Evolutionary conservation across 768 basidiomycete genomes (phyloP).

Genomic region (Pleurotus sapidus): DNA sequence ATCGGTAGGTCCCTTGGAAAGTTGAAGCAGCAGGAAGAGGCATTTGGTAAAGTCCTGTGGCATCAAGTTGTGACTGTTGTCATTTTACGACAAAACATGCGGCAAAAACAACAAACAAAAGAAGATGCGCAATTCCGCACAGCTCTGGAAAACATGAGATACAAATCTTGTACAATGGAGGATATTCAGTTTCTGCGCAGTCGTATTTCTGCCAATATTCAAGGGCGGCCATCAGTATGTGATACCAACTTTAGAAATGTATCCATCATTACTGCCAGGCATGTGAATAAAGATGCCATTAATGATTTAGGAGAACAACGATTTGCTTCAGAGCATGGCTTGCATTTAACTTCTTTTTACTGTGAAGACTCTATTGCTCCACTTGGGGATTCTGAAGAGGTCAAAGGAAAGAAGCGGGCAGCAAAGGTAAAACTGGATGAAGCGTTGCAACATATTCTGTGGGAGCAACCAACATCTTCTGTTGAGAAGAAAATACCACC

Average conservation of each 20-base stretch:
- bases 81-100: slow-evolving; percentile 30
- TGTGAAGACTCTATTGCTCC: slow-evolving; percentile 13
- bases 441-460: slow-evolving; percentile 14
- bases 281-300: slow-evolving; percentile 26
- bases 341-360: slow-evolving; percentile 22
- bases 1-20: slow-evolving; percentile 5
- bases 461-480: slow-evolving; percentile 15
- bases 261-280: slow-evolving; percentile 29
- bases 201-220: slow-evolving; percentile 11
- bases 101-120: slow-evolving; percentile 17
- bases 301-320: slow-evolving; percentile 23
- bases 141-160: slow-evolving; percentile 27
- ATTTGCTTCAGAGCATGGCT: slow-evolving; percentile 27
- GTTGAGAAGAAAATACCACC: slow-evolving; percentile 20
- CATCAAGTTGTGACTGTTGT: slow-evolving; percentile 29
- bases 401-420: not conserved
- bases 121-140: slow-evolving; percentile 24
- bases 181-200: slow-evolving; percentile 28
- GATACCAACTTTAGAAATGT: slow-evolving; percentile 22
- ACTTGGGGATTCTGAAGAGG: not conserved
- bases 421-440: not conserved
- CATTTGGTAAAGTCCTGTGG: slow-evolving; percentile 27
- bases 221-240: slow-evolving; percentile 9
- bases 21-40: slow-evolving; percentile 12
- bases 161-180: slow-evolving; percentile 25